phyloP scores from a whole-genome alignment of 345 rosid species.

The Combretum micranthum region DNA sequence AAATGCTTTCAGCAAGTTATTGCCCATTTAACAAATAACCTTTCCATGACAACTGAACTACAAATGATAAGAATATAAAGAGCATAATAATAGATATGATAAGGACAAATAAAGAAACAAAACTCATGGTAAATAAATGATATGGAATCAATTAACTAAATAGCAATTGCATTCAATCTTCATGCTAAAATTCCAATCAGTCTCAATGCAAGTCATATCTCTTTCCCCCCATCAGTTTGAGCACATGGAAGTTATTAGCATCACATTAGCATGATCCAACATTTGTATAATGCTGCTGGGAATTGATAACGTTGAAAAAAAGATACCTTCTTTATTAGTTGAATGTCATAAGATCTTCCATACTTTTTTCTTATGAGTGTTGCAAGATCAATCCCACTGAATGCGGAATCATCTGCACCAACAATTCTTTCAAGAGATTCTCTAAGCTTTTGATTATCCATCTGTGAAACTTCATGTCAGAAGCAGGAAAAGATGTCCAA shows the following conservation, averaged over 20 bases:
- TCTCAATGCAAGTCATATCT: too few species aligned
- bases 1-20: too few species aligned
- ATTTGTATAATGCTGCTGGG: background rate
- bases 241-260: too few species aligned
- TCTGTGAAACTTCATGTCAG: slow-evolving; percentile 25
- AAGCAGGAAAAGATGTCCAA: background rate
- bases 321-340: slow-evolving; percentile 80
- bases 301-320: background rate
- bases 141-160: too few species aligned
- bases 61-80: background rate
- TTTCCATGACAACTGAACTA: too few species aligned
- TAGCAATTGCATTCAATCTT: too few species aligned
- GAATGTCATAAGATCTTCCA: slow-evolving; percentile 94
- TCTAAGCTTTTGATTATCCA: slow-evolving; percentile 45
- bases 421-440: slow-evolving; percentile 87
- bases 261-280: too few species aligned
- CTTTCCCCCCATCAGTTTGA: too few species aligned
- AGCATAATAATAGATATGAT: background rate
- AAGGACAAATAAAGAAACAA: background rate
- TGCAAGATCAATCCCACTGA: slow-evolving; percentile 88
- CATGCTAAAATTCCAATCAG: too few species aligned
- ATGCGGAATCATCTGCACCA: slow-evolving; percentile 81
- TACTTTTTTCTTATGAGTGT: slow-evolving; percentile 88
- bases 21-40: too few species aligned
- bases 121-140: too few species aligned